Evolutionary conservation across 179 eudicot genomes (phyloP), one percentile per base, ranked within the genome.

Genomic region (Drosera spatulata): DNA sequence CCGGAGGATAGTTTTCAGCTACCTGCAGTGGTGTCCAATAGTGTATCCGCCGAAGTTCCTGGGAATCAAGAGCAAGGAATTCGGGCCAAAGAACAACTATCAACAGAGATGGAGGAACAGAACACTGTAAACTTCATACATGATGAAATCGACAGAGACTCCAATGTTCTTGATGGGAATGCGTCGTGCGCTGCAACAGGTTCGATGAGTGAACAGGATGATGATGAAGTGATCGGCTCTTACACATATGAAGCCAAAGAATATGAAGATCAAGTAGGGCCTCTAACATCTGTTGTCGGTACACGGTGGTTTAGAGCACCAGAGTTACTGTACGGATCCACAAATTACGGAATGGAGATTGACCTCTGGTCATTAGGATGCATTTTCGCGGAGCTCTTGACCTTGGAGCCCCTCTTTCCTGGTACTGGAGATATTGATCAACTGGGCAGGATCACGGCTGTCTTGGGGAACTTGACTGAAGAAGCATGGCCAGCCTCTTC

Each of bases 251-350:
- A 90, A n/a, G 74, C 68, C 4, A 86, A 79, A 54, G 82, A 75
- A 14, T 81, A 58, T 47, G 81, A 69, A 38, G 79, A 79, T 48
- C 71, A 70, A 48, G 62, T 42, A 33, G 85, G 88, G 43, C 68
- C 82, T 44, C 70, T 89, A 13, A 93, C 99, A 53, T 89, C 97
- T 5, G 84, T 93, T 76, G 97, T 93, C 33, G 99, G 99, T 59
- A 93, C 99, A 43, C 87, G 99, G 8, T 93, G 99, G 99, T 93
- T 66, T 70, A 76, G 91, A 71, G 87, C 97, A 11, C 95, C 99
- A 0, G 99, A 93, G 67, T 69, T 93, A 50, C 94, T 89, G 49
- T 89, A 73, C 60, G 99, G 99, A 12, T 89, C 95, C 46, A 82
- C 80, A 41, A 82, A 67, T 53, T 93, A 93, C 54, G 99, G 99